Evolutionary conservation across 345 rosid species (phyloP), one percentile per base, ranked within the genome.

Genomic region (Ailanthus altissimus): DNA sequence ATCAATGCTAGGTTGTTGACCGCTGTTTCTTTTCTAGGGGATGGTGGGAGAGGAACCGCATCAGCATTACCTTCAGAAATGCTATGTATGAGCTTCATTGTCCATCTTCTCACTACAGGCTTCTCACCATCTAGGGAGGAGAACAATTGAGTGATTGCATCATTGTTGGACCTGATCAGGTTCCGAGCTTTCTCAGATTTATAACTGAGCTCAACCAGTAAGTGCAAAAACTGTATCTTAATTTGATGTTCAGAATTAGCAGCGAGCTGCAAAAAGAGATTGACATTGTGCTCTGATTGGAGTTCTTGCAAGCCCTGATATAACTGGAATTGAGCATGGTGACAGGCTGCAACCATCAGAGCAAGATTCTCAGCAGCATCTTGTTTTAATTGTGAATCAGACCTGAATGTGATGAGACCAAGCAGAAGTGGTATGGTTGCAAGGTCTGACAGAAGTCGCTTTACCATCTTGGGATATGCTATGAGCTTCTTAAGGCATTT

Each of bases 341-440:
- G 84, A 28, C 85, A 77, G 67, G 84, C 77, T 63, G 64, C 71
- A 26, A 84, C 73, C 75, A 88, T 66, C 36, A 83, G 59, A 51
- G 88, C 83, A 18, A 88, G 86, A 81, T 80, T 79, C 77, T 88
- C 85, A 40, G 81, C 87, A 77, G 87, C 84, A 83, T 84, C 87
- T 76, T 76, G 78, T 66, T 83, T 82, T 64, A 85, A 67, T 21
- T 53, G 81, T 38, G 75, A 72, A 75, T 83, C 87, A 20, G 84
- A 80, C 66, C 79, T 65, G 61, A 83, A 64, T 45, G 79, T 75
- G 75, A 86, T 78, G 78, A 83, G 63, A 53, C 81, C 83, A 40
- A 86, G 82, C 75, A 86, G 50, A 68, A 28, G 81, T 23, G 86
- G 86, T 65, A 88, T 80, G 8, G 84, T 82, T n/a, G 61, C 82